These are phyloP conservation scores for Alternaria sp. DNA, from an alignment of 2,329 filamentous ascomycete species.

Conservation along the genomic window DNA sequence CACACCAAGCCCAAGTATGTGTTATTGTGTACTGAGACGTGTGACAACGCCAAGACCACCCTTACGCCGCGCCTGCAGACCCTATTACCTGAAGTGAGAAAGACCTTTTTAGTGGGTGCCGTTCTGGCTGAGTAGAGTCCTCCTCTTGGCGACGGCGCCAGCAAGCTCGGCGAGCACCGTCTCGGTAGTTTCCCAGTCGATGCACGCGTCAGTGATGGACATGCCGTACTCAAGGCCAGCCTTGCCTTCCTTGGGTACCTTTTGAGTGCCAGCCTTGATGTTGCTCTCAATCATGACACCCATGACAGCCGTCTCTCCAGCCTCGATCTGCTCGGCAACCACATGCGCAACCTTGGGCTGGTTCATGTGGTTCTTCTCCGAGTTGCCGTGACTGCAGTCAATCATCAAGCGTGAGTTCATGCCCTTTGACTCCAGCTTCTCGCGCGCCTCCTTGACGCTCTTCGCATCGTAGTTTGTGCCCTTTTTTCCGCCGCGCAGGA, in stretches of 20 bases:
- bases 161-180: constrained; percentile 79
- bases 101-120: constrained; percentile 33
- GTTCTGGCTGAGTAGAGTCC: constrained; percentile 58
- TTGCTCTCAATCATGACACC: constrained; percentile 99
- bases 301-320: constrained; percentile 87
- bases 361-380: constrained; percentile 94
- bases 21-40: background rate
- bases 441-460: constrained; percentile 85
- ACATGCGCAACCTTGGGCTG: constrained; percentile 90
- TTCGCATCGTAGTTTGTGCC: constrained; percentile 92
- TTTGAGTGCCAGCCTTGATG: constrained; percentile 93
- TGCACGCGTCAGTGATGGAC: constrained; percentile 97
- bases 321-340: constrained; percentile 83
- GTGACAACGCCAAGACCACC: constrained; percentile 14
- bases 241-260: constrained; percentile 87
- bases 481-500: constrained; percentile 88
- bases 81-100: background rate
- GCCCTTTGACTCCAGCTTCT: constrained; percentile 76
- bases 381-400: constrained; percentile 97
- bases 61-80: constrained; percentile 12
- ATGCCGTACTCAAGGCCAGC: constrained; percentile 88
- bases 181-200: constrained; percentile 91
- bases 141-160: constrained; percentile 77
- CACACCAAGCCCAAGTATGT: constrained; percentile 4
- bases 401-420: constrained; percentile 87